Evolutionary conservation across 106 monocot species (phyloP).

Genomic region (Dendrobium officinale): DNA sequence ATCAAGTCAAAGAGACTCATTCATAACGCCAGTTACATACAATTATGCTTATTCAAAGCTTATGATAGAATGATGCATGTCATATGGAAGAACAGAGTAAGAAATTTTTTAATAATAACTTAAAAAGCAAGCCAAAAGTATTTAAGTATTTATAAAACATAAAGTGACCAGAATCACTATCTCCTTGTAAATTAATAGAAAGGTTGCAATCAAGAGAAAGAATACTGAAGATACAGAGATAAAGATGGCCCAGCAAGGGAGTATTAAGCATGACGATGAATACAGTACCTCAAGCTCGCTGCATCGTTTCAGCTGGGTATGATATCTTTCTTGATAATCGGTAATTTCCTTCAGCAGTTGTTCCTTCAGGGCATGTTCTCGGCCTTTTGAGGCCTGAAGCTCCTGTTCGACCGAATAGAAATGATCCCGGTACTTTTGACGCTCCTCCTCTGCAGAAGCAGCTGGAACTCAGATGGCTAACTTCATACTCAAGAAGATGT

Average conservation of each 20-base stretch:
- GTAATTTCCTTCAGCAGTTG: slow-evolving; percentile 48
- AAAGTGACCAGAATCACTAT: too few species aligned
- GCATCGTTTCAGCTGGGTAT: slow-evolving; percentile 30
- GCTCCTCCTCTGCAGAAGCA: slow-evolving; percentile 46
- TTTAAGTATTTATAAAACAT: too few species aligned
- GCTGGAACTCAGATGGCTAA: not conserved
- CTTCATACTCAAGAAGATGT: not conserved
- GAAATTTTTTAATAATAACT: too few species aligned
- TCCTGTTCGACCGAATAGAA: slow-evolving; percentile 43
- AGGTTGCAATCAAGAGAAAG: not conserved
- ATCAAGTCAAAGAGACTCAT: too few species aligned
- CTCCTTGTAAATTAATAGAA: not conserved
- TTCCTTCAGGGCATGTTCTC: slow-evolving; percentile 50
- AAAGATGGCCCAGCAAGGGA: not conserved
- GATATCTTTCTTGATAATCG: slow-evolving; percentile 40
- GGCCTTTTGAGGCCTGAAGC: slow-evolving; percentile 65
- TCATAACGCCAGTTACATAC: too few species aligned
- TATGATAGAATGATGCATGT: too few species aligned
- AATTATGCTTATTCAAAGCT: too few species aligned
- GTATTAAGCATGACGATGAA: not conserved
- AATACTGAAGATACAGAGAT: not conserved
- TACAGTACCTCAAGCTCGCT: slow-evolving; percentile 61
- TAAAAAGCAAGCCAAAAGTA: too few species aligned
- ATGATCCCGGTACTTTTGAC: slow-evolving; percentile 28
- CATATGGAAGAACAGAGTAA: too few species aligned